Evolutionary conservation across 345 rosid genomes (phyloP), one percentile per base, ranked within the genome.

Genomic region (Conringia planisiliqua): DNA sequence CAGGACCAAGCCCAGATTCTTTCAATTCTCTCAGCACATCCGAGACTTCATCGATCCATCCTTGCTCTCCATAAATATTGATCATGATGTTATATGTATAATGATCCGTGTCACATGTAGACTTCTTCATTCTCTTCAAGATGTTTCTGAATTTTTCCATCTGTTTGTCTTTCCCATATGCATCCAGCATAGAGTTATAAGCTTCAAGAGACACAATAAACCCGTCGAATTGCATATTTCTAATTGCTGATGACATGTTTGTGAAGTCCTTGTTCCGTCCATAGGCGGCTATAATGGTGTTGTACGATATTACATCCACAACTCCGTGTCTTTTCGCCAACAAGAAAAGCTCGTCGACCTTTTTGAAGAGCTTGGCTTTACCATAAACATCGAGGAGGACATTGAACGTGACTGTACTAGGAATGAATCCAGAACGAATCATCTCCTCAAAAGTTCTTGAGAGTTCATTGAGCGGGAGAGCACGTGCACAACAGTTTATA

Each of bases 191-290:
- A 61, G 84, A 87, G 74, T 91, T 94, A 85, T 89, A 89, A 56
- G 96, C 98, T 79, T 94, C 96, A 3, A 94, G 90, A 62, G 97
- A 94, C 70, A 91, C 89, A 8, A 93, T 84, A 71, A 89, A 89
- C 26, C 98, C 97, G 71, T 91, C 88, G 39, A 89, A 84, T 62
- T 94, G 88, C 96, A 91, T 94, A 20, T 85, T 82, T 76, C 50
- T 82, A 54, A 88, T 74, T n/a, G 87, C 81, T 70, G 86, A 77
- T 24, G 87, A 79, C 97, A 94, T 88, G 44, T 76, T 83, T 74
- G 70, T 72, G 16, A 89, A 81, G 81, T 87, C 89, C 75, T 78
- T 87, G 40, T 73, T 82, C 38, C 81, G 84, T 48, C 94, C 92
- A 80, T 89, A 93, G 1, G 91, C 90, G 38, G 94, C 89, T 70